Conservation (phyloP, 1,284 basidiomycete genomes). For the Trichosporon ovoides region DNA sequence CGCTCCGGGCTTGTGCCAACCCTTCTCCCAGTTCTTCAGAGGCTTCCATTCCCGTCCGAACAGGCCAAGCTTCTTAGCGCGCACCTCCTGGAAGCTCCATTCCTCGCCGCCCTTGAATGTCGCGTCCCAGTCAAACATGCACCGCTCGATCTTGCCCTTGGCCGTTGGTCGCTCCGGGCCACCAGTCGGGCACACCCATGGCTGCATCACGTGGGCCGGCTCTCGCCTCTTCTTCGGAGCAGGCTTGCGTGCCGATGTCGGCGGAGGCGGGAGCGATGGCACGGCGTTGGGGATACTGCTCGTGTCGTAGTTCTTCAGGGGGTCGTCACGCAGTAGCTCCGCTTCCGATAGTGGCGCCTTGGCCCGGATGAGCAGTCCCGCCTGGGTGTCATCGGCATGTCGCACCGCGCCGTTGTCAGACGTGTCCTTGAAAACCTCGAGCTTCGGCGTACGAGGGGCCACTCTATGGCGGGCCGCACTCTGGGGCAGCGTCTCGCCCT, state of each 20-base stretch:
- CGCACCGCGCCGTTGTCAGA: conserved; percentile 22
- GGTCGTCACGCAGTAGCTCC: conserved; percentile 55
- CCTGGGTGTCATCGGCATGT: conserved; percentile 12
- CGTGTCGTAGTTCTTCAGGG: conserved; percentile 54
- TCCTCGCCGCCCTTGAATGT: conserved; percentile 47
- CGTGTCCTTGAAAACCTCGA: conserved; percentile 53
- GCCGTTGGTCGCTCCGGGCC: conserved; percentile 37
- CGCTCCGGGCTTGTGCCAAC: conserved; percentile 45
- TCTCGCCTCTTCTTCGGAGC: conserved; percentile 11
- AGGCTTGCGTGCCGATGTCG: conserved; percentile 31
- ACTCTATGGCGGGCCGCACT: conserved; percentile 30
- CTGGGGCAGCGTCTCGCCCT: conserved; percentile 51
- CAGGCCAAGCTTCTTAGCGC: conserved; percentile 44
- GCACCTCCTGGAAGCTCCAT: conserved; percentile 49
- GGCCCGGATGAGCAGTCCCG: conserved; percentile 27
- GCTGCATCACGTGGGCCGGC: conserved; percentile 18
- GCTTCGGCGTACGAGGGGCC: conserved; percentile 49
- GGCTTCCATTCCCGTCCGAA: conserved; percentile 42
- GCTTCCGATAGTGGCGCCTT: conserved; percentile 46
- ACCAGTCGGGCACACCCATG: conserved; percentile 44
- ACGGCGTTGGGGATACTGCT: conserved; percentile 26
- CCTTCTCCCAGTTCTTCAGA: conserved; percentile 42
- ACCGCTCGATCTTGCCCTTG: conserved; percentile 42
- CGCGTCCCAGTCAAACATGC: conserved; percentile 48
- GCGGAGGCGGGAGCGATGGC: conserved; percentile 19